Conservation (phyloP, 768 basidiomycete species). For the Lanmaoa rubissima region DNA sequence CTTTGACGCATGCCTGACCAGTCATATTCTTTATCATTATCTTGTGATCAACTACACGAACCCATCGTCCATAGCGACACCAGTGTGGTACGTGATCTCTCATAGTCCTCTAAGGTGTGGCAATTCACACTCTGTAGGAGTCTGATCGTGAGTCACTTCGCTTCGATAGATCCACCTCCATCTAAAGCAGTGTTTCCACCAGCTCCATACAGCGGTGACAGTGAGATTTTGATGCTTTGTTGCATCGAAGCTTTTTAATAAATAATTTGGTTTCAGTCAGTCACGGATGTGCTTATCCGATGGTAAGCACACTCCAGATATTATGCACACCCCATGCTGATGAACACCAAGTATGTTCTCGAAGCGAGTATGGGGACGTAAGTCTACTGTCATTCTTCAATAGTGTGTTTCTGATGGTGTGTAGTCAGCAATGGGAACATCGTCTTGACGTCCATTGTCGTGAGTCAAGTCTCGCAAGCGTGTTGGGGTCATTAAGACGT, state of each 20-base stretch:
- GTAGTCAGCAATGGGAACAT: slow-evolving; percentile 43
- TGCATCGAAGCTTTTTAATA: not conserved
- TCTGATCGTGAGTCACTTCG: slow-evolving; percentile 41
- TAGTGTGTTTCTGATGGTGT: slow-evolving; percentile 28
- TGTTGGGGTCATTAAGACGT: not conserved
- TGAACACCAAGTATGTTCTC: slow-evolving; percentile 43
- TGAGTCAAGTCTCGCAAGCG: slow-evolving; percentile 29
- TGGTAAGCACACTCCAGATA: slow-evolving; percentile 19
- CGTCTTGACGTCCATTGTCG: slow-evolving; percentile 43
- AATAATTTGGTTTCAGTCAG: slow-evolving; percentile 33
- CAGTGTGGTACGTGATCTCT: slow-evolving; percentile 43
- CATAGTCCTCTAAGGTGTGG: not conserved
- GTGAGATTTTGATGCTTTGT: slow-evolving; percentile 32
- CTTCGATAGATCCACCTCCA: not conserved
- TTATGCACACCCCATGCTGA: not conserved
- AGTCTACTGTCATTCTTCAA: slow-evolving; percentile 18
- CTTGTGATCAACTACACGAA: slow-evolving; percentile 55
- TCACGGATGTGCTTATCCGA: slow-evolving; percentile 51
- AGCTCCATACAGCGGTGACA: slow-evolving; percentile 57
- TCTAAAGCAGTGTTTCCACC: not conserved
- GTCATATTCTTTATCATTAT: slow-evolving; percentile 58
- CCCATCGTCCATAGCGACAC: slow-evolving; percentile 39
- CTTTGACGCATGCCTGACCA: slow-evolving; percentile 50
- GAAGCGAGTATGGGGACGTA: slow-evolving; percentile 48
- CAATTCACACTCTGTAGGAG: slow-evolving; percentile 37